Percentiles rank a stretch among this genome's conserved stretches.
Conservation (phyloP, 257 asterid genomes). For the Lycium ferocissimum region DNA sequence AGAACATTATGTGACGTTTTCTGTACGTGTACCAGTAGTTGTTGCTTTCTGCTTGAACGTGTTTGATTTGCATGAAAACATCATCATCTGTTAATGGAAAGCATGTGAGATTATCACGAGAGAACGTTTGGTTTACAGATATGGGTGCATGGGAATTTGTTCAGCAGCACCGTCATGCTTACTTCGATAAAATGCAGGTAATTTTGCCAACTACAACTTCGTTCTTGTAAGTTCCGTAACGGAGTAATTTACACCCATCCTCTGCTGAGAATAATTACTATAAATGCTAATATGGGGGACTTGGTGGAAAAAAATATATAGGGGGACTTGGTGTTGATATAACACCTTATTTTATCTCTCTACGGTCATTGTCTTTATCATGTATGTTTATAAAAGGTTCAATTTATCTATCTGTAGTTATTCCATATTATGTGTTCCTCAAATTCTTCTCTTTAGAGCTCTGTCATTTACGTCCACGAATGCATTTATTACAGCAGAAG, state of each 20-base stretch:
- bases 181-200: conserved; percentile 98
- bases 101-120: conserved; percentile 12
- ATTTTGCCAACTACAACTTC: conserved; percentile 16
- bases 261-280: neutral
- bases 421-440: conserved; percentile 20
- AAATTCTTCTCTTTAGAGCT: conserved; percentile 9
- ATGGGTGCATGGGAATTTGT: conserved; percentile 89
- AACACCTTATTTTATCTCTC: neutral
- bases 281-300: neutral
- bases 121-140: conserved; percentile 50
- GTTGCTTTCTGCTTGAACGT: neutral
- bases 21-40: neutral
- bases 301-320: neutral
- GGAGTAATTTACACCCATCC: neutral
- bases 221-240: neutral
- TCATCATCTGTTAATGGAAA: neutral
- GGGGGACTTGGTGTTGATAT: neutral
- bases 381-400: neutral
- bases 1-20: neutral
- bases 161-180: conserved; percentile 91
- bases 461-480: neutral
- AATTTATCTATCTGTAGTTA: neutral
- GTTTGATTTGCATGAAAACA: conserved; percentile 18
- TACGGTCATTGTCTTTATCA: conserved; percentile 5
- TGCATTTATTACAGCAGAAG: neutral